Evolutionary conservation across 2,329 filamentous ascomycete genomes (phyloP).

Genomic region (Mariannaea elegans): DNA sequence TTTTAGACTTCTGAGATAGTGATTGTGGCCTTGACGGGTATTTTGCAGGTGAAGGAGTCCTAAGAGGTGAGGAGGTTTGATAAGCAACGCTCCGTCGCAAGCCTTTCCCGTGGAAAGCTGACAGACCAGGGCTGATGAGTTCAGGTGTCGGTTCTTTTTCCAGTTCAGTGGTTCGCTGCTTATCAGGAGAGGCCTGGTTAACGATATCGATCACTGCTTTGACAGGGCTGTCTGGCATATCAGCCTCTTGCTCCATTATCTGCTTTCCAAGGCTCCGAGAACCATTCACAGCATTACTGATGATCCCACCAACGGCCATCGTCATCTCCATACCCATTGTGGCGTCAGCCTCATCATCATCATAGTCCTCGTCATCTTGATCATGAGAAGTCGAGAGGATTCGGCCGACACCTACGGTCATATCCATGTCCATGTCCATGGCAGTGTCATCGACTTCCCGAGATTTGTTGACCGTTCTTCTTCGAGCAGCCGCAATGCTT

Average conservation of each 20-base stretch:
- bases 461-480: constrained; percentile 42
- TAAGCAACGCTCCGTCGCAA: constrained; percentile 57
- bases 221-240: constrained; percentile 55
- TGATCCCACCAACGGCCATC: constrained; percentile 68
- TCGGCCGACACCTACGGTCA: constrained; percentile 66
- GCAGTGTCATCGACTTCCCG: constrained; percentile 45
- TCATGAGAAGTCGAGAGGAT: constrained; percentile 53
- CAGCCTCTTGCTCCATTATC: constrained; percentile 67
- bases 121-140: constrained; percentile 64
- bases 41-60: constrained; percentile 41
- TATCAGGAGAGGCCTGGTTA: constrained; percentile 30
- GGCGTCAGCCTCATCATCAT: constrained; percentile 42
- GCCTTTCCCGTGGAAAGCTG: constrained; percentile 60
- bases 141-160: constrained; percentile 36
- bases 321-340: constrained; percentile 74
- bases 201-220: constrained; percentile 47
- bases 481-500: constrained; percentile 33
- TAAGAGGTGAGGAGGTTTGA: constrained; percentile 52
- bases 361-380: constrained; percentile 43
- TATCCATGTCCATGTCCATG: constrained; percentile 63
- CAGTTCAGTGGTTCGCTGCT: constrained; percentile 39
- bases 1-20: constrained; percentile 25
- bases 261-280: constrained; percentile 56
- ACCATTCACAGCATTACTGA: constrained; percentile 49
- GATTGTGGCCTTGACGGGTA: constrained; percentile 32